A percentile compares a stretch with the other conserved stretches of the same genome.
phyloP scores from a whole-genome alignment of 345 rosid species.

The Moringa oleifera region DNA sequence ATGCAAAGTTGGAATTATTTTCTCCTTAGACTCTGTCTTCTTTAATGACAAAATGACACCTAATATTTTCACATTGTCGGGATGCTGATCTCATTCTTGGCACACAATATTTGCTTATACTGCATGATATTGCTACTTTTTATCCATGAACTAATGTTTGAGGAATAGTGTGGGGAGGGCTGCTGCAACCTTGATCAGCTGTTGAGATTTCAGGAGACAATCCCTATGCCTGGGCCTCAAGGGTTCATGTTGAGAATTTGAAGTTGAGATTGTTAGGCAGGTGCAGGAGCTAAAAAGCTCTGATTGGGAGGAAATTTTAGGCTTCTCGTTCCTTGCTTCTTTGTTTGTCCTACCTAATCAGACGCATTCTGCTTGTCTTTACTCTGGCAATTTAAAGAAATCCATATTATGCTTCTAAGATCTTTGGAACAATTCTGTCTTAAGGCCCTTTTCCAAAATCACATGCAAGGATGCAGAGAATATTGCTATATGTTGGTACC shows the following conservation, averaged over 20 bases:
- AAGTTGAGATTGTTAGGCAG: not conserved
- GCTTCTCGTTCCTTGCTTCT: too few relatives aligned
- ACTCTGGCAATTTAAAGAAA: not conserved
- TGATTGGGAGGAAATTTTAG: too few relatives aligned
- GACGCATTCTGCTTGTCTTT: not conserved
- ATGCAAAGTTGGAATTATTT: too few relatives aligned
- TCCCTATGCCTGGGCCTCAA: not conserved
- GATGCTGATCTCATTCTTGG: not conserved
- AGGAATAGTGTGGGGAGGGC: too few relatives aligned
- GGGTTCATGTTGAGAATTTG: not conserved
- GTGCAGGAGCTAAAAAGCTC: too few relatives aligned
- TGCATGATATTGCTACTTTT: too few relatives aligned
- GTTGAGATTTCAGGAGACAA: not conserved
- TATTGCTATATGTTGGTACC: not conserved
- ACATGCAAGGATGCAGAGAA: not conserved
- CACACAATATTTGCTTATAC: too few relatives aligned
- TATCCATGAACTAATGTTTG: too few relatives aligned
- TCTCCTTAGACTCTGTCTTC: too few relatives aligned
- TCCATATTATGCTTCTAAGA: not conserved
- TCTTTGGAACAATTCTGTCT: not conserved
- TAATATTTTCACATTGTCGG: not conserved
- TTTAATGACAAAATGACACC: too few relatives aligned
- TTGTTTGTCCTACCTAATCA: too few relatives aligned
- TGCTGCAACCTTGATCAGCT: too few relatives aligned
- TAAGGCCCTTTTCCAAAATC: not conserved